Base-by-base conservation (phyloP, 768 basidiomycete genomes). In the Boletus insuetus region DNA sequence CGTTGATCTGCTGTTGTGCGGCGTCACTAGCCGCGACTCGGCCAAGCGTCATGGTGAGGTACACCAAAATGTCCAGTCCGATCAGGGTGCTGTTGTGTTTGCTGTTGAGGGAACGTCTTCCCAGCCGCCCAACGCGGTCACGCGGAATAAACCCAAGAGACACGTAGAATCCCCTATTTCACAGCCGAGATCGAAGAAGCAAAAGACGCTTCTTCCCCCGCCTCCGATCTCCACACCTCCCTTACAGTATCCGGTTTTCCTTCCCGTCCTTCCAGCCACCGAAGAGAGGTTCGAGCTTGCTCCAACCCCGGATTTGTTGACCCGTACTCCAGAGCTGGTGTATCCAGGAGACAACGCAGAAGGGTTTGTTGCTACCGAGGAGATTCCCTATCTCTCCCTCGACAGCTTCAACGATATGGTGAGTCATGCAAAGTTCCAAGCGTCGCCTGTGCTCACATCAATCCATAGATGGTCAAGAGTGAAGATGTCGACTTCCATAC, bases 371-470 rank as follows among this genome's bases (percentile, higher is more conserved):
- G 47, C 69, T 9, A 77, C 69, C 16, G 56, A 64, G 6, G 69
- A 74, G 2, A 77, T 77, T 42, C 75, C 74, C 7, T 48, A 61
- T 49, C 62, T 76, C 37, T 63, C 67, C 39, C 68, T 76, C 16
- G 66, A 71, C 52, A 31, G 38, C 16, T 46, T 26, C 38, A n/a
- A 35, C 44, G 41, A 51, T 46, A 11, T 46, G 57, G 71, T 73
- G 55, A 53, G 70, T 55, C 4, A 32, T 6, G 13, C 20, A 14
- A 12, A 2, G 6, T 22, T 50, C 31, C n/a, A n/a, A 35, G 14
- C 7, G 11, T 35, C 19, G 17, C 37, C 35, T 34, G 29, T 39
- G 16, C 44, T 69, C 32, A 71, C 48, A 29, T 38, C 48, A 10
- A 9, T 8, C 11, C n/a, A 22, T 16, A 69, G 67, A 56, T 13